phyloP scores from a whole-genome alignment of 2,329 filamentous ascomycete species.

The Didymella sp. region DNA sequence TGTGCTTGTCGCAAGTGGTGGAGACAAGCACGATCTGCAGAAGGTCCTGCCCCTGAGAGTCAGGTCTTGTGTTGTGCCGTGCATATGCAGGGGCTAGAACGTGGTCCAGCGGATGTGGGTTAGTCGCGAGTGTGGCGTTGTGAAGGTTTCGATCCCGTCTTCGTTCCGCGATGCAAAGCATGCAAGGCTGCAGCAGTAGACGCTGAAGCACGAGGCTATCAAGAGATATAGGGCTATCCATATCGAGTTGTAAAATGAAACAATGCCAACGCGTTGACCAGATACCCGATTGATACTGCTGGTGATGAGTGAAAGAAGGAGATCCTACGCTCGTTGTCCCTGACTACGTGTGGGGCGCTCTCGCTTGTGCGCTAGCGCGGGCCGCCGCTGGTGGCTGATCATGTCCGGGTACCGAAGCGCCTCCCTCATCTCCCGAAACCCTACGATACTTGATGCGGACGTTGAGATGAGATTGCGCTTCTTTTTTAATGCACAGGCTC shows the following conservation, averaged over 20 bases:
- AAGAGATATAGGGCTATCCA: too few species aligned
- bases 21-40: neutral
- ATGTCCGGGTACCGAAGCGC: neutral
- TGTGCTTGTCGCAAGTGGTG: neutral
- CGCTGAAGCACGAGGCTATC: too few species aligned
- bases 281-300: neutral
- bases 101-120: neutral
- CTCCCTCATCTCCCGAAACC: too few species aligned
- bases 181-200: neutral
- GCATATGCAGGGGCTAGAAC: neutral
- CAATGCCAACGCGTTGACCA: neutral
- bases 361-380: neutral
- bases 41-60: neutral
- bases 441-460: too few species aligned
- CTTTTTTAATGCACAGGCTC: neutral
- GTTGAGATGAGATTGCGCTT: neutral
- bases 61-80: neutral
- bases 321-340: neutral
- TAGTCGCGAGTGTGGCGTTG: neutral
- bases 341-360: neutral
- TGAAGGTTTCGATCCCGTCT: neutral
- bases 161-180: neutral
- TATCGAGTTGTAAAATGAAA: too few species aligned
- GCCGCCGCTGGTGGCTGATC: neutral
- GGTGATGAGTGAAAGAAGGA: neutral